Percentiles rank a stretch among this genome's conserved stretches.
Conservation (phyloP, 148 eudicot genomes). For the Fagopyrum homotropicum region DNA sequence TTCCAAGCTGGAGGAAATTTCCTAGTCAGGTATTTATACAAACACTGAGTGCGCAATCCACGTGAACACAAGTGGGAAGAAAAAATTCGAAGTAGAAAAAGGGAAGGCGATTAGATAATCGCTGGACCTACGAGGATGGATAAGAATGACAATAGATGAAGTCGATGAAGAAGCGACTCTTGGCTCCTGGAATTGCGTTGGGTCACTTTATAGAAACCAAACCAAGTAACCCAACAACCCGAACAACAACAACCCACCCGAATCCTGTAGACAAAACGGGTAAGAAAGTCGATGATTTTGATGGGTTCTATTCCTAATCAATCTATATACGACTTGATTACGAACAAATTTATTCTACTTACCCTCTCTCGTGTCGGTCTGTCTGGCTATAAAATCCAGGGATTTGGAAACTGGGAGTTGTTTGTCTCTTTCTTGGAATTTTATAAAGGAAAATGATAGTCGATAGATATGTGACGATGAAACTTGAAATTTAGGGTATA, state of each 20-base stretch:
- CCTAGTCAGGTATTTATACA: slow-evolving; percentile 8
- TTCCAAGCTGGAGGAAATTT: neutral
- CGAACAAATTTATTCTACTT: neutral
- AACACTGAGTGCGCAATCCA: neutral
- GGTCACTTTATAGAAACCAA: neutral
- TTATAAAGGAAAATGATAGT: neutral
- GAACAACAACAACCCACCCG: neutral
- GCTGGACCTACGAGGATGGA: slow-evolving; percentile 2
- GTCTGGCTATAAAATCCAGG: neutral
- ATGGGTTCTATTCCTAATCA: neutral
- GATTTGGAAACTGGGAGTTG: slow-evolving; percentile 7
- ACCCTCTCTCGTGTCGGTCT: neutral
- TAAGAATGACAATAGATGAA: neutral
- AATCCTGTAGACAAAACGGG: neutral
- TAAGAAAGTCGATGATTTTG: neutral
- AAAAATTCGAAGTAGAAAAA: neutral
- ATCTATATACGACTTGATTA: neutral
- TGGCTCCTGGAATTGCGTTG: slow-evolving; percentile 8
- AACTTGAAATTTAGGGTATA: neutral
- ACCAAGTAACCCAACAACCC: neutral
- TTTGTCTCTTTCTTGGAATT: neutral
- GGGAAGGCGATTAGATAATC: neutral
- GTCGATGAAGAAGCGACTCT: neutral
- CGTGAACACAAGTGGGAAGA: slow-evolving; percentile 1
- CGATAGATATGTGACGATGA: slow-evolving; percentile 9